A percentile compares a stretch with the other conserved stretches of the same genome.
phyloP scores from a whole-genome alignment of 805 yeast species.

The Candida sanyiensis region DNA sequence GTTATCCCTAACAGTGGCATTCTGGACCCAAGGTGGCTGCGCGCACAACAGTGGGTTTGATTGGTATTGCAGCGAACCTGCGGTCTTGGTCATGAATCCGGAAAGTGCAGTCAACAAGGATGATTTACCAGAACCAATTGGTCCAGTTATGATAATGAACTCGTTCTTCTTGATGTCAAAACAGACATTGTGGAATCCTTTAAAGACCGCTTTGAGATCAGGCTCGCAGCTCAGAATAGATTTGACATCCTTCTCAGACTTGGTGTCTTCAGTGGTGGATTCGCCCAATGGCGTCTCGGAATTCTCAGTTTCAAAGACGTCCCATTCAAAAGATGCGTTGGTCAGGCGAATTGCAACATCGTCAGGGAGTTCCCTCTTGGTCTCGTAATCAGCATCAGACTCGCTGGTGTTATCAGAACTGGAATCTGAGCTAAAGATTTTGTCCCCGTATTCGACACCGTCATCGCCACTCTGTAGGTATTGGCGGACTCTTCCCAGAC shows the following conservation, averaged over 20 bases:
- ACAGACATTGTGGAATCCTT: slow-evolving; percentile 43
- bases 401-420: slow-evolving; percentile 34
- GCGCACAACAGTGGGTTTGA: slow-evolving; percentile 46
- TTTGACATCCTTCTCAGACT: slow-evolving; percentile 6
- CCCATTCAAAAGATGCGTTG: slow-evolving; percentile 67
- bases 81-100: slow-evolving; percentile 53
- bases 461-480: slow-evolving; percentile 41
- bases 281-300: slow-evolving; percentile 1
- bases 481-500: slow-evolving; percentile 51
- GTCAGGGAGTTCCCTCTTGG: slow-evolving; percentile 7
- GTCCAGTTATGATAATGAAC: slow-evolving; percentile 68
- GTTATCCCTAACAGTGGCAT: slow-evolving; percentile 63
- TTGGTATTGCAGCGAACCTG: slow-evolving; percentile 44
- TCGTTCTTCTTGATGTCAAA: slow-evolving; percentile 51
- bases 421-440: slow-evolving; percentile 33
- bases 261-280: not conserved
- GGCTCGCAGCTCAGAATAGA: too few relatives aligned
- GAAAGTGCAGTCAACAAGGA: slow-evolving; percentile 61
- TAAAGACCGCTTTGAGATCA: slow-evolving; percentile 29
- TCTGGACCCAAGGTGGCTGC: slow-evolving; percentile 74
- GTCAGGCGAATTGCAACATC: slow-evolving; percentile 43
- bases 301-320: slow-evolving; percentile 34
- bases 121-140: slow-evolving; percentile 74
- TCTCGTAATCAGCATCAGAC: slow-evolving; percentile 20
- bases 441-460: slow-evolving; percentile 32